Evolutionary conservation across 2,329 filamentous ascomycete genomes (phyloP).

Genomic region (Stenocarpella maydis): DNA sequence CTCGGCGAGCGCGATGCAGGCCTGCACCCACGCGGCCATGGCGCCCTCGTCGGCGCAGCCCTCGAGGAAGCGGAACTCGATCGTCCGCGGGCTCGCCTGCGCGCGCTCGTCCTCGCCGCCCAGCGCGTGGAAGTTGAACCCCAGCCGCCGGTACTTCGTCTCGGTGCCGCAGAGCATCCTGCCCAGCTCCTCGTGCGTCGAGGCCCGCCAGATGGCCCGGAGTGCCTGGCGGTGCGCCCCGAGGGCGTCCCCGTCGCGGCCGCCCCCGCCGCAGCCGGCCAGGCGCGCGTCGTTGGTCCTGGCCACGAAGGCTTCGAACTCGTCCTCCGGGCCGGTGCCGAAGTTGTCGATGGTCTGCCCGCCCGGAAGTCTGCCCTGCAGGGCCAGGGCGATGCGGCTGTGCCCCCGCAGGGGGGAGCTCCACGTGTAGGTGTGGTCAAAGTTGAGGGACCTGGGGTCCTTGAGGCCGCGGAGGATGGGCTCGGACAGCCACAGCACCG

Average conservation of each 20-base stretch:
- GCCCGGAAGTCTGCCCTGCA: constrained; percentile 23
- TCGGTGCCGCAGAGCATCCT: constrained; percentile 46
- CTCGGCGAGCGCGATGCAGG: constrained; percentile 45
- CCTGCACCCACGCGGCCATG: constrained; percentile 46
- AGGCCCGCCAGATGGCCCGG: constrained; percentile 43
- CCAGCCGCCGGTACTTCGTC: constrained; percentile 46
- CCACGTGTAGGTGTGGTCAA: constrained; percentile 49
- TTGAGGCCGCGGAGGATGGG: constrained; percentile 47
- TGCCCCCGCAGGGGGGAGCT: constrained; percentile 44
- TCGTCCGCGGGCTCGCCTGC: constrained; percentile 45
- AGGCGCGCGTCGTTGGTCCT: not conserved
- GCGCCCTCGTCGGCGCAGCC: constrained; percentile 43
- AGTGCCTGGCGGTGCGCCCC: constrained; percentile 39
- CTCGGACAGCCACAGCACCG: constrained; percentile 49
- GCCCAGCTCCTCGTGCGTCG: constrained; percentile 44
- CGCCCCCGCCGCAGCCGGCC: not conserved
- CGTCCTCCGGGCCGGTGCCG: constrained; percentile 31
- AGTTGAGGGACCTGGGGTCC: constrained; percentile 49
- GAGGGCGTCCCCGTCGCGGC: not conserved
- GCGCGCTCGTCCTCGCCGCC: constrained; percentile 48
- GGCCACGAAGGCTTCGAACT: constrained; percentile 37
- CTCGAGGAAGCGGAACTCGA: constrained; percentile 52
- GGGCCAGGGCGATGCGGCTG: constrained; percentile 44
- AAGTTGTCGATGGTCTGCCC: constrained; percentile 18
- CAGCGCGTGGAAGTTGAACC: constrained; percentile 52